Evolutionary conservation across 2,329 filamentous ascomycete species (phyloP), one percentile per base, ranked within the genome.

Genomic region (Colletotrichum navitas): DNA sequence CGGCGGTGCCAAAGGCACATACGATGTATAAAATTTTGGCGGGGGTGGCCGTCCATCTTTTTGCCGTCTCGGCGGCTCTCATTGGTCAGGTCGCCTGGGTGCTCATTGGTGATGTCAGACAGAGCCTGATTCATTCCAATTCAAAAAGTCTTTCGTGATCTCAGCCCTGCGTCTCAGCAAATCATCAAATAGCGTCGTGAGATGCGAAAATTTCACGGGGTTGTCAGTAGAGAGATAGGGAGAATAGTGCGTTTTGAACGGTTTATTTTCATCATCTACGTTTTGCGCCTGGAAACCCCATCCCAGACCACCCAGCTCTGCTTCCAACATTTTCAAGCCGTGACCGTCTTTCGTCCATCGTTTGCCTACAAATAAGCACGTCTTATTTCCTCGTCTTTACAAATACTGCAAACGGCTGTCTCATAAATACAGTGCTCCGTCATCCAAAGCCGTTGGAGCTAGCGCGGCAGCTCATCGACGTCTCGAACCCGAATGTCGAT

Each of bases 1-100:
- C 47, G 60, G 52, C 41, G 39, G 64, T 63, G 55, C 61, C 45
- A 70, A 71, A 71, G 76, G 77, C 75, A 74, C 82, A 81, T 81
- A 29, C 29, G 4, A 29, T 29, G 29, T 29, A 47, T 82, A 81
- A 80, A 80, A 80, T 81, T 82, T 80, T 80, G 65, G 66, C 65
- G 72, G 74, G 43, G 74, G 43, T 5, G 29, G 52, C 69, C 66
- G 58, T 72, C 72, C 49, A 63, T 63, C 45, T 64, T 63, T 73
- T 66, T 73, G 66, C 34, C 52, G 72, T 16, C 36, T 26, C n/a
- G 18, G 11, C 26, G 29, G 18, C 36, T 47, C 41, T 63, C 34
- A 63, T 56, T 68, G 56, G 52, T 63, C 61, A n/a, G 43, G 41
- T 11, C 11, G 24, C 51, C 36, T 52, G 26, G 18, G 32, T 21